Evolutionary conservation across 257 asterid species (phyloP), one percentile per base, ranked within the genome.

Genomic region (Datura wrightii): DNA sequence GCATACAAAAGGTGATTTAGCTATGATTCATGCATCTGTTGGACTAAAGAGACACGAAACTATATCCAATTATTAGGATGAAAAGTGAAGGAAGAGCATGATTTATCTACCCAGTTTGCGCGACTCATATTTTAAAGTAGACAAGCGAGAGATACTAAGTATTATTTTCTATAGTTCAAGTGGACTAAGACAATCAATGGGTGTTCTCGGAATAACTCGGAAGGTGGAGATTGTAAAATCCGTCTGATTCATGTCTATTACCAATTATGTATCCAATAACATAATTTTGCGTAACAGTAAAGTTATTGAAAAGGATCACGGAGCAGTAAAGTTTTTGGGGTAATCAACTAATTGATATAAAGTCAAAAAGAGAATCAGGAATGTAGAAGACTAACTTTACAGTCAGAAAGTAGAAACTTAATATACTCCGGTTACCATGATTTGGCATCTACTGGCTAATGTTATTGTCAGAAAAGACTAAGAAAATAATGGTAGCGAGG

Each of bases 31-130:
- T 14, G 8, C 53, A 41, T 69, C 34, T 69, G 53, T 41, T 69
- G 79, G 53, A 39, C 79, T 16, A 39, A 16, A 39, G 34, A 69
- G 53, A 39, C 16, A 69, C 41, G 79, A 69, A 69, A 39, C 53
- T 69, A 69, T 69, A 15, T 39, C 79, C 79, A 14, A 67, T 67
- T 67, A 37, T 67, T 67, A 37, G 76, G 76, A 67, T 37, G 50
- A 37, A 13, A 66, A 66, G 24, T 8, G 74, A 66, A 66, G 50
- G 50, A 66, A 36, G 50, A 14, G 19, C 50, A 24, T 37, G 50
- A 37, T 67, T 36, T 37, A 37, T 67, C 19, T 67, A 67, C 48
- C 50, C 15, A 37, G 50, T 67, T 67, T 50, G 4, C 76, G 37
- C 3, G 76, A 37, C 6, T 37, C 31, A 67, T 37, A 67, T 67